These are phyloP conservation scores for Gymnopilus junonius DNA, from an alignment of 768 basidiomycete genomes.

Conservation along the genomic window DNA sequence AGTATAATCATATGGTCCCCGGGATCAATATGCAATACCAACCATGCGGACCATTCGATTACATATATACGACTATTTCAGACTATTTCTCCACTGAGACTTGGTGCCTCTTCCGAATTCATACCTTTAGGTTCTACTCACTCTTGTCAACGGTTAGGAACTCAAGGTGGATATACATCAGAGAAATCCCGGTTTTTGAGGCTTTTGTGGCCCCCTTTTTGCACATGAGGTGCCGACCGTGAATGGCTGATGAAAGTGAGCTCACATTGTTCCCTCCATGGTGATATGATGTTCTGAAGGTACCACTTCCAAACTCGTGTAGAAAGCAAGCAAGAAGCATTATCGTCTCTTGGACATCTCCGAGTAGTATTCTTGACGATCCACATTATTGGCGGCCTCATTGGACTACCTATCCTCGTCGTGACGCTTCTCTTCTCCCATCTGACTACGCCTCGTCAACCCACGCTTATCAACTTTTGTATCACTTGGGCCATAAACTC, in stretches of 20 bases:
- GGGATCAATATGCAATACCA: neutral
- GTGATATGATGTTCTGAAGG: neutral
- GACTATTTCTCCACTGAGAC: neutral
- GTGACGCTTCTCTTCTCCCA: constrained; percentile 47
- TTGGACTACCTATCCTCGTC: constrained; percentile 54
- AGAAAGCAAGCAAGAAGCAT: constrained; percentile 5
- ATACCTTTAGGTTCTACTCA: neutral
- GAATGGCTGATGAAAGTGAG: constrained; percentile 13
- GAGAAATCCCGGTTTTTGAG: neutral
- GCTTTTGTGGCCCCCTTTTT: neutral
- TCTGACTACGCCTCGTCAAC: constrained; percentile 45
- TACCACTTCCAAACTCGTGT: neutral
- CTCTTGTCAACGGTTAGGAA: neutral
- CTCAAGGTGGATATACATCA: neutral
- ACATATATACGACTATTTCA: too few relatives aligned
- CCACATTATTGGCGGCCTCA: constrained; percentile 55
- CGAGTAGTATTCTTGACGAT: constrained; percentile 47
- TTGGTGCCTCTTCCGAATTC: neutral
- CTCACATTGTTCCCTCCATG: neutral
- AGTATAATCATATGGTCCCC: neutral
- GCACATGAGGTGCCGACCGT: constrained; percentile 6
- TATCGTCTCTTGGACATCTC: constrained; percentile 31
- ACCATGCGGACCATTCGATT: neutral
- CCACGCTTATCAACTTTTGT: constrained; percentile 61
- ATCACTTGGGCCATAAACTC: constrained; percentile 61